A percentile compares a stretch with the other conserved stretches of the same genome.
Conservation (phyloP, 1,284 basidiomycete genomes). For the Cryptococcus sp. region DNA sequence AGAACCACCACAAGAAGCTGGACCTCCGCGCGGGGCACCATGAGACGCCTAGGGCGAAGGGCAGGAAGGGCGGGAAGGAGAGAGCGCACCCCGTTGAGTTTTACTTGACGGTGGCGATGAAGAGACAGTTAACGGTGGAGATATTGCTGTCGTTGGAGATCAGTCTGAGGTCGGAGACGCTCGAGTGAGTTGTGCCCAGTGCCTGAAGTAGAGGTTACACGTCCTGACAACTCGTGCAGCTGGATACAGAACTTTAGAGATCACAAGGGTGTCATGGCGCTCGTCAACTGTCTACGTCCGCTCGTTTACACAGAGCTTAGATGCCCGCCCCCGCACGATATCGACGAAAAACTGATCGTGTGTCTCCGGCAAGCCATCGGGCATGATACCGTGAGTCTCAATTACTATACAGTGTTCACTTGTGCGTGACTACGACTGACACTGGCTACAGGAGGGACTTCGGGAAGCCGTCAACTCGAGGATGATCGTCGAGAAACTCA, state of each 20-base stretch:
- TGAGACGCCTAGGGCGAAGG: slow-evolving; percentile 61
- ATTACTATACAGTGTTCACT: slow-evolving; percentile 49
- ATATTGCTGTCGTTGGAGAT: slow-evolving; percentile 36
- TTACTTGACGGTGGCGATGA: slow-evolving; percentile 39
- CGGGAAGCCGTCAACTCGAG: slow-evolving; percentile 36
- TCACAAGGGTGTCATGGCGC: slow-evolving; percentile 76
- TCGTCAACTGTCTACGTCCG: slow-evolving; percentile 68
- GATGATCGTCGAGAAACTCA: slow-evolving; percentile 79
- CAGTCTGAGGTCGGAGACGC: slow-evolving; percentile 68
- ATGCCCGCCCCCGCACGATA: neutral
- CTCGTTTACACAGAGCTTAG: neutral
- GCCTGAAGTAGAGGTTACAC: neutral
- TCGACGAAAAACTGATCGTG: neutral
- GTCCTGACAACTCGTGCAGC: slow-evolving; percentile 50
- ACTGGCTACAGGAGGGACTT: neutral
- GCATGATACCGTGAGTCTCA: neutral
- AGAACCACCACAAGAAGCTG: slow-evolving; percentile 34
- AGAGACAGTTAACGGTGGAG: slow-evolving; percentile 34
- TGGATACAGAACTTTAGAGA: slow-evolving; percentile 78
- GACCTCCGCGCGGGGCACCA: slow-evolving; percentile 61
- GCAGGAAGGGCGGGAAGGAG: slow-evolving; percentile 39
- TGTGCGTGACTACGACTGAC: slow-evolving; percentile 4
- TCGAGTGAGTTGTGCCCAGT: slow-evolving; percentile 58
- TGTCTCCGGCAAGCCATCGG: neutral
- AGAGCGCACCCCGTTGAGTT: slow-evolving; percentile 63